A percentile compares a stretch with the other conserved stretches of the same genome.
phyloP scores from a whole-genome alignment of 2,329 filamentous ascomycete genomes.

The Cladophialophora yegresii region DNA sequence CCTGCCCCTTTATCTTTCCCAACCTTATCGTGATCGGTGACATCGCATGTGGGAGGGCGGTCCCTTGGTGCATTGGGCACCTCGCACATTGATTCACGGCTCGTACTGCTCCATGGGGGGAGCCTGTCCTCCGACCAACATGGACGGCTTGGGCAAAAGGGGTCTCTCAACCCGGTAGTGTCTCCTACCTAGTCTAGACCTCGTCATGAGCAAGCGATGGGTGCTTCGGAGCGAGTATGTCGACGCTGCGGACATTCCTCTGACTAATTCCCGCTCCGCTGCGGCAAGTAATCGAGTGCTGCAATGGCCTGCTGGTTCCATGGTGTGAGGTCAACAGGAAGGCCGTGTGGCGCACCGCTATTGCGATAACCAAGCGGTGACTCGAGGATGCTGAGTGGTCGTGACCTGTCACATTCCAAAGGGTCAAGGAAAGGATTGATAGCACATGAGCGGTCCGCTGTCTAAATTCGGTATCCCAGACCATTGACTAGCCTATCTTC shows the following conservation, averaged over 20 bases:
- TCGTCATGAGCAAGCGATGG: background rate
- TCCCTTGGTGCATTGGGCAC: background rate
- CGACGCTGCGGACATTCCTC: background rate
- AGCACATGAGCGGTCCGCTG: slow-evolving; percentile 4
- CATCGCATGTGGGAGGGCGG: slow-evolving; percentile 4
- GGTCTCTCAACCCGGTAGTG: background rate
- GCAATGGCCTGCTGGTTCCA: background rate
- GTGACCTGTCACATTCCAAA: background rate
- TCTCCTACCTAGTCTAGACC: background rate
- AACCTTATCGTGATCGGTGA: slow-evolving; percentile 4
- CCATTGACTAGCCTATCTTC: slow-evolving; percentile 1
- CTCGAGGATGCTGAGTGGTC: background rate
- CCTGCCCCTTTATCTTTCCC: slow-evolving; percentile 4
- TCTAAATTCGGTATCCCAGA: background rate
- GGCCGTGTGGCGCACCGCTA: background rate
- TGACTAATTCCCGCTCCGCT: slow-evolving; percentile 1
- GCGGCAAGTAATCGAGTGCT: background rate
- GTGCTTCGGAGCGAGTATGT: background rate
- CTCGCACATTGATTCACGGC: slow-evolving; percentile 1
- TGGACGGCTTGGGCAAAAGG: slow-evolving; percentile 1
- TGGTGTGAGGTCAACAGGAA: slow-evolving; percentile 1
- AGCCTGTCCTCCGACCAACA: slow-evolving; percentile 4
- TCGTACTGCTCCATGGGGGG: slow-evolving; percentile 10
- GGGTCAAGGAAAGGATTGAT: background rate
- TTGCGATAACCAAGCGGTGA: background rate